Evolutionary conservation across 2,329 filamentous ascomycete species (phyloP).

Genomic region (Trichophyton benhamiae): DNA sequence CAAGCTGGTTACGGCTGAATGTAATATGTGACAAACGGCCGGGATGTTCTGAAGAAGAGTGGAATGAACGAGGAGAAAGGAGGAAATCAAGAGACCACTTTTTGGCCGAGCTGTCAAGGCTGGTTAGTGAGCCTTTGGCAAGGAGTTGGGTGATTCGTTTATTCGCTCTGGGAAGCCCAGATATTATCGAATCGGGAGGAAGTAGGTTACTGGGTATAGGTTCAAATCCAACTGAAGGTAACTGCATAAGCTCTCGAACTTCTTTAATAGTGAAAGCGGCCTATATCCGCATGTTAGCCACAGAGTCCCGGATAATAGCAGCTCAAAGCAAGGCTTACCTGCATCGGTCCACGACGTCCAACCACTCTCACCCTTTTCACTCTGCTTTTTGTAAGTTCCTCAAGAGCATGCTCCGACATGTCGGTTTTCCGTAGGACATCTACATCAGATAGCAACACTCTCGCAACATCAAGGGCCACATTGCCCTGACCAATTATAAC

Average conservation of each 20-base stretch:
- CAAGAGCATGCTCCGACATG: slow-evolving; percentile 73
- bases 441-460: slow-evolving; percentile 68
- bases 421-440: slow-evolving; percentile 68
- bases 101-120: slow-evolving; percentile 41
- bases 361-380: slow-evolving; percentile 76
- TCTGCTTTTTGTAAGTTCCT: slow-evolving; percentile 57
- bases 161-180: slow-evolving; percentile 59
- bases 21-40: slow-evolving; percentile 49
- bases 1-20: slow-evolving; percentile 47
- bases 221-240: slow-evolving; percentile 59
- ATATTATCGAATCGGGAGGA: slow-evolving; percentile 47
- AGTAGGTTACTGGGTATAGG: slow-evolving; percentile 55
- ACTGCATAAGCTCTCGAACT: slow-evolving; percentile 70
- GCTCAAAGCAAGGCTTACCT: slow-evolving; percentile 41
- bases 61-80: slow-evolving; percentile 61
- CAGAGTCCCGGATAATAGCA: background rate
- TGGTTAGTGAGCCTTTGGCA: slow-evolving; percentile 54
- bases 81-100: slow-evolving; percentile 81
- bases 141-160: slow-evolving; percentile 72
- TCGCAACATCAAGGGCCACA: slow-evolving; percentile 84
- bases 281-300: slow-evolving; percentile 31
- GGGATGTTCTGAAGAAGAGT: slow-evolving; percentile 36
- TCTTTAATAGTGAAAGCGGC: slow-evolving; percentile 95
- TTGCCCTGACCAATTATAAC: slow-evolving; percentile 91
- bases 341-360: slow-evolving; percentile 75